Percentiles rank a stretch among this genome's conserved stretches.
Conservation (phyloP, 495 filamentous ascomycete genomes). For the Neurospora discreta region DNA sequence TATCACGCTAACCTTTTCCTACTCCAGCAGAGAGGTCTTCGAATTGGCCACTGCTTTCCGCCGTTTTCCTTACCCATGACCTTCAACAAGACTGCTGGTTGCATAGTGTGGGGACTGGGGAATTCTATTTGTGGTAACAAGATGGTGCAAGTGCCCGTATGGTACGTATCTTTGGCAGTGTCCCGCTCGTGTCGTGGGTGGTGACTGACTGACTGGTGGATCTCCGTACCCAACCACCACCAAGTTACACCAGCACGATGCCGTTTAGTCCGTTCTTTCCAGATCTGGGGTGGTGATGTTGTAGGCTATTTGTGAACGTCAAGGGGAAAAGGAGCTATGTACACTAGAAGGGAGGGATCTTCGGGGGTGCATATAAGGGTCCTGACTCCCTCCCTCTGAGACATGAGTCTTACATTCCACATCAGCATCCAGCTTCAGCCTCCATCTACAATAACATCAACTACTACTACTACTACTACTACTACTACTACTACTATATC, state of each 20-base stretch:
- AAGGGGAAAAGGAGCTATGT: not conserved
- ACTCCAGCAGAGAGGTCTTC: not conserved
- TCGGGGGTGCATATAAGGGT: not conserved
- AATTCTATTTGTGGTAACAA: not conserved
- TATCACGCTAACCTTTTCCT: too few relatives aligned
- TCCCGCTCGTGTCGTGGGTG: not conserved
- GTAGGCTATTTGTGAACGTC: not conserved
- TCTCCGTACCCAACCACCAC: not conserved
- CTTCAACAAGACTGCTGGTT: not conserved
- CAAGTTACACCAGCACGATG: not conserved
- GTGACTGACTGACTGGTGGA: not conserved
- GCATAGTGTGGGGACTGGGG: not conserved
- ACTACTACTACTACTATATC: not conserved
- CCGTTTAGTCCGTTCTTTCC: not conserved
- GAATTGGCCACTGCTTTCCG: not conserved
- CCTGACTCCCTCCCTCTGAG: not conserved
- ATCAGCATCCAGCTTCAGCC: not conserved
- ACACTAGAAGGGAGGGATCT: not conserved
- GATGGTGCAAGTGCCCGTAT: not conserved
- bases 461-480: not conserved
- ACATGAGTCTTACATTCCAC: not conserved
- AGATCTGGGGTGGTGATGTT: not conserved
- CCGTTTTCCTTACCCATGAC: not conserved
- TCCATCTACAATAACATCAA: not conserved
- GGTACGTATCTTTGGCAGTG: not conserved